phyloP scores from a whole-genome alignment of 345 rosid species.

The Odontarrhena argentea region DNA sequence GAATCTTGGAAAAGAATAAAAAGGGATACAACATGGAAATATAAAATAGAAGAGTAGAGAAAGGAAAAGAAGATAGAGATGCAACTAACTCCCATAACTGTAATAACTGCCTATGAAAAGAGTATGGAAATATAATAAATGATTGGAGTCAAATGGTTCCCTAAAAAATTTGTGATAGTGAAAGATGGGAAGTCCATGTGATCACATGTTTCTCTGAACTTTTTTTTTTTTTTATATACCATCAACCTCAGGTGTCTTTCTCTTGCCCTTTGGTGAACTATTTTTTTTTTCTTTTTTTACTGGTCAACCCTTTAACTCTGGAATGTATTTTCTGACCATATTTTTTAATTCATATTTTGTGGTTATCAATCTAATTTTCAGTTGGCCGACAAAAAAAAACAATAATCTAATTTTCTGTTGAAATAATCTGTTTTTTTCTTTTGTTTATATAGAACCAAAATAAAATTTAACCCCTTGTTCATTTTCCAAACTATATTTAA shows the following conservation, averaged over 20 bases:
- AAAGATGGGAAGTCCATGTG: constrained; percentile 62
- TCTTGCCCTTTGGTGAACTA: constrained; percentile 27
- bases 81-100: constrained; percentile 64
- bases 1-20: background rate
- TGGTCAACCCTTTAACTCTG: constrained; percentile 24
- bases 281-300: constrained; percentile 22
- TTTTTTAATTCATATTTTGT: constrained; percentile 5
- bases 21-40: constrained; percentile 6
- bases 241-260: constrained; percentile 42
- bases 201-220: constrained; percentile 50
- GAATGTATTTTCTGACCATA: constrained; percentile 9
- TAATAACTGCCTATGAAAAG: constrained; percentile 56
- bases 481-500: too few relatives aligned
- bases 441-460: background rate
- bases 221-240: constrained; percentile 7
- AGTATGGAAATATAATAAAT: constrained; percentile 44
- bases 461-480: too few relatives aligned
- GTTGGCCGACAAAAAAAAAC: background rate
- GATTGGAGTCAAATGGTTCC: constrained; percentile 47
- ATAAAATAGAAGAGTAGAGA: background rate
- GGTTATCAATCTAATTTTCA: background rate
- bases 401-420: too few relatives aligned
- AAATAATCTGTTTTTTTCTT: background rate
- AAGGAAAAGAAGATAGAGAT: constrained; percentile 18
- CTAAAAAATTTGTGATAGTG: constrained; percentile 37